A percentile compares a stretch with the other conserved stretches of the same genome.
phyloP scores from a whole-genome alignment of 768 basidiomycete species.

The Lactifluus volemus region DNA sequence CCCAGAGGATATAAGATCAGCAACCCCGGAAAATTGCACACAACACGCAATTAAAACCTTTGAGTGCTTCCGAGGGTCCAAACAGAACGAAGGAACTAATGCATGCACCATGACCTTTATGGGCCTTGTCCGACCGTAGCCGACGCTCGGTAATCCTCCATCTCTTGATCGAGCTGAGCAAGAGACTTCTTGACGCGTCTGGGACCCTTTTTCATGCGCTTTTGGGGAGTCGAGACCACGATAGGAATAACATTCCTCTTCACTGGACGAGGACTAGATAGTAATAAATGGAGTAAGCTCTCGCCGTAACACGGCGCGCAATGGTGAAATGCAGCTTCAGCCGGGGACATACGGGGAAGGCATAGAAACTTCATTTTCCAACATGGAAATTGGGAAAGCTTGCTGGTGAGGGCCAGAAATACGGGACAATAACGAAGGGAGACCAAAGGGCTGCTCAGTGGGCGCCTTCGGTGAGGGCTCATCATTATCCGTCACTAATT shows the following conservation, averaged over 20 bases:
- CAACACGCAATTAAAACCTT: not conserved
- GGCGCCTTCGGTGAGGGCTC: conserved; percentile 22
- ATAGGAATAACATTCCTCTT: conserved; percentile 7
- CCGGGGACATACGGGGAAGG: conserved; percentile 1
- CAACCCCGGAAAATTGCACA: conserved; percentile 1
- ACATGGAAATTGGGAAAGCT: not conserved
- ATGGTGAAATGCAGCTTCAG: not conserved
- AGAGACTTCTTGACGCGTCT: conserved; percentile 62
- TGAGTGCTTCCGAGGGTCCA: not conserved
- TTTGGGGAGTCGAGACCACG: conserved; percentile 9
- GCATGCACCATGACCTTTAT: not conserved
- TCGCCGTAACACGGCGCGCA: not conserved
- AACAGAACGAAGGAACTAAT: not conserved
- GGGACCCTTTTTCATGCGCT: conserved; percentile 62
- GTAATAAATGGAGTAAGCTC: not conserved
- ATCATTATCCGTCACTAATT: conserved; percentile 47
- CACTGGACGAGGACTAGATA: conserved; percentile 4
- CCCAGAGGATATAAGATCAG: not conserved
- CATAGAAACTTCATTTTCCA: not conserved
- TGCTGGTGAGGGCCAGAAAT: conserved; percentile 22
- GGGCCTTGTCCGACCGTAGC: not conserved
- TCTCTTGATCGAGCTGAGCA: conserved; percentile 66
- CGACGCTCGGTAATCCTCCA: conserved; percentile 65
- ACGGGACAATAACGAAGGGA: conserved; percentile 34
- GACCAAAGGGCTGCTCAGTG: conserved; percentile 21